Percentiles rank a stretch among this genome's conserved stretches.
Evolutionary conservation across 2,329 filamentous ascomycete species (phyloP).

Genomic region (Claviceps fusiformis): DNA sequence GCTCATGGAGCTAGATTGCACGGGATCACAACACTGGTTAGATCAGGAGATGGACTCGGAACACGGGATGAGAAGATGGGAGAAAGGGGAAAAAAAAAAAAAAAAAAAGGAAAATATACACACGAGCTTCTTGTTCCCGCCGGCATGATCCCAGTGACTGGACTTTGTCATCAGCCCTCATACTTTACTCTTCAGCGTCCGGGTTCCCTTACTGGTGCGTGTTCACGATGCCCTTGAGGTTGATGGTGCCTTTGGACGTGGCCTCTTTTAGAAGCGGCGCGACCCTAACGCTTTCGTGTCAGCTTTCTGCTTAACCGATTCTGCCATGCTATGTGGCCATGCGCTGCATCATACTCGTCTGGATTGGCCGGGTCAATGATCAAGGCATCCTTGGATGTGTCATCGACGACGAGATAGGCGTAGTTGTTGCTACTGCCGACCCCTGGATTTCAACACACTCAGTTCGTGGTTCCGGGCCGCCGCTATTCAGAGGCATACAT

Average conservation of each 20-base stretch:
- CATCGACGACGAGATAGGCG: slow-evolving; percentile 67
- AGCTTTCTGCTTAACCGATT: neutral
- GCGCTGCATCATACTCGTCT: slow-evolving; percentile 48
- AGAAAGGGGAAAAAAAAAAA: neutral
- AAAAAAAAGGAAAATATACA: neutral
- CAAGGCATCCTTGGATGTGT: slow-evolving; percentile 63
- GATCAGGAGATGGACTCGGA: no score
- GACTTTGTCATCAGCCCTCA: slow-evolving; percentile 1
- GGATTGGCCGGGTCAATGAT: slow-evolving; percentile 73
- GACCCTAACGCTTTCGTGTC: slow-evolving; percentile 28
- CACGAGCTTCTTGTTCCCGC: slow-evolving; percentile 70
- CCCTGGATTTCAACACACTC: slow-evolving; percentile 27
- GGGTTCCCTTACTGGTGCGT: slow-evolving; percentile 77
- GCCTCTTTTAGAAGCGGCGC: slow-evolving; percentile 57
- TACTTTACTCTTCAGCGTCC: neutral
- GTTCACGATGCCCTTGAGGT: slow-evolving; percentile 82
- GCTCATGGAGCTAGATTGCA: slow-evolving; percentile 21
- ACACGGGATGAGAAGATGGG: no score
- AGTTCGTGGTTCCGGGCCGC: neutral
- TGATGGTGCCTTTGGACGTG: slow-evolving; percentile 57
- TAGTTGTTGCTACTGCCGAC: slow-evolving; percentile 70
- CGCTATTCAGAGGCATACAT: slow-evolving; percentile 32
- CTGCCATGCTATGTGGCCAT: no score
- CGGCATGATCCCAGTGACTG: slow-evolving; percentile 89
- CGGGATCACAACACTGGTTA: neutral